These are phyloP conservation scores for Didymella keratinophila DNA, from an alignment of 2,329 filamentous ascomycete genomes.

Conservation along the genomic window DNA sequence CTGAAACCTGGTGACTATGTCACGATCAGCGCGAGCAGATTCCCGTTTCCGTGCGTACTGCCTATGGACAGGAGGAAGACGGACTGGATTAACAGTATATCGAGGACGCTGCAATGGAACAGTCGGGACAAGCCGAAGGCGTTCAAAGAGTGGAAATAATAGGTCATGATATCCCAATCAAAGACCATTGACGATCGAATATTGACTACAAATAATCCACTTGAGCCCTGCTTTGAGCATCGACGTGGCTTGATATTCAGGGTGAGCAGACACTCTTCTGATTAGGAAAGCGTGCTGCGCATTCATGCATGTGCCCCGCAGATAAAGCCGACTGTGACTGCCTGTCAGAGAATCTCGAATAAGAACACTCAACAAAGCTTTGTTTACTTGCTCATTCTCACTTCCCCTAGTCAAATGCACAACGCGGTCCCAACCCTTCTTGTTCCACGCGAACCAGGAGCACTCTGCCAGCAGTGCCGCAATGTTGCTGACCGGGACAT, in stretches of 20 bases:
- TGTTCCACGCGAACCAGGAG: not conserved
- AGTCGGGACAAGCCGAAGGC: constrained; percentile 77
- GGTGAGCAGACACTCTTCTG: not conserved
- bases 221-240: not conserved
- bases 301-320: not conserved
- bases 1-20: constrained; percentile 82
- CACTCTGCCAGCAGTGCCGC: not conserved
- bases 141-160: constrained; percentile 44
- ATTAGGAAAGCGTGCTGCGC: not conserved
- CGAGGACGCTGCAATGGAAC: constrained; percentile 81
- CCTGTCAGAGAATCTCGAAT: not conserved
- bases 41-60: constrained; percentile 80
- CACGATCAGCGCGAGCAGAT: constrained; percentile 80
- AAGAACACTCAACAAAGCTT: not conserved
- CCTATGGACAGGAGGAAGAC: constrained; percentile 72
- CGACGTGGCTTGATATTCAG: not conserved
- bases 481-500: not conserved
- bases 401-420: not conserved
- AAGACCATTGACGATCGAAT: not conserved
- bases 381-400: not conserved
- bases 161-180: constrained; percentile 4
- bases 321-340: not conserved
- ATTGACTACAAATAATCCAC: not conserved
- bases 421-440: not conserved
- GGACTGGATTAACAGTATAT: constrained; percentile 85